Evolutionary conservation across 805 yeast genomes (phyloP), one percentile per base, ranked within the genome.

Genomic region (Spathaspora girioi): DNA sequence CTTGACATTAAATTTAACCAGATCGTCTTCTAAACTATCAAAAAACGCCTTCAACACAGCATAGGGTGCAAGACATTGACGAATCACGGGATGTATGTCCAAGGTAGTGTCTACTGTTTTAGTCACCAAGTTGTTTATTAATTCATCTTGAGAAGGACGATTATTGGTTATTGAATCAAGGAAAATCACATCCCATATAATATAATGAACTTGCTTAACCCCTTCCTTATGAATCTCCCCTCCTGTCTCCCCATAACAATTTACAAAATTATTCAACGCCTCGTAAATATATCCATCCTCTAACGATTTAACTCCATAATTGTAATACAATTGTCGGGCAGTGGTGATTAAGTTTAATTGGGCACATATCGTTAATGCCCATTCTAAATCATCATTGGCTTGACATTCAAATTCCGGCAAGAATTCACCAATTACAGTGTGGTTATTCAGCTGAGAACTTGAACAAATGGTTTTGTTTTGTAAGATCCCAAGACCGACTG

Each of bases 321-420:
- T 68, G 50, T 77, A 75, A 64, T 79, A 84, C 3, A 87, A 70
- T 31, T 76, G 71, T 51, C 76, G 75, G 0, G 87, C 82, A 11
- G 87, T 82, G 7, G 76, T 68, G n/a, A 82, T 74, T 42, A 87
- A 64, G 58, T 79, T 80, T 63, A 87, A 72, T 57, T 84, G 78
- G 11, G 91, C 87, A 69, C 93, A 86, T 5, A 87, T 72, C 2
- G 89, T 80, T 48, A 87, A 69, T 44, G 85, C 79, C 93, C 93
- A 87, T 64, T 87, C 94, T 54, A 86, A 75, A 62, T 87, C 96
- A 62, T 87, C 92, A 60, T 84, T 86, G 8, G 84, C 83, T 49
- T 77, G 69, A 59, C 83, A 83, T 43, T 83, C 74, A 61, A 73
- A 87, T 19, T 75, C 76, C 5, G 89, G 89, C 35, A 87, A 67